Evolutionary conservation across 345 rosid species (phyloP).

Genomic region (Eucalyptus lansdowneana): DNA sequence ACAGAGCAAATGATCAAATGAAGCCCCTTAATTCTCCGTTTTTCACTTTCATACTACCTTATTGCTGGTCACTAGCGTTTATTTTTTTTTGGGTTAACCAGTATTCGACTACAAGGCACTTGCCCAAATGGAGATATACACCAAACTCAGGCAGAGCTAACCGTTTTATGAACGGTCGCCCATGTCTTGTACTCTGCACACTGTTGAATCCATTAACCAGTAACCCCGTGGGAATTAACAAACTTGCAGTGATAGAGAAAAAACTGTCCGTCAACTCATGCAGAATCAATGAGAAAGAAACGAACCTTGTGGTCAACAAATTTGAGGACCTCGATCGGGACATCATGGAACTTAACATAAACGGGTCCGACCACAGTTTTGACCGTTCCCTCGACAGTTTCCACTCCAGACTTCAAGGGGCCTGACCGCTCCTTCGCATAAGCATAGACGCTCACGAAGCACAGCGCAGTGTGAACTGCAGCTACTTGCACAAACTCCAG

Average conservation of each 20-base stretch:
- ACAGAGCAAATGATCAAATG: background rate
- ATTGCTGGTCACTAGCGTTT: background rate
- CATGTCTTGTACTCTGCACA: background rate
- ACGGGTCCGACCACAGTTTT: conserved; percentile 76
- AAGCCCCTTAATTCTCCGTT: background rate
- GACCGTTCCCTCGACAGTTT: conserved; percentile 72
- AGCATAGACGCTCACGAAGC: conserved; percentile 42
- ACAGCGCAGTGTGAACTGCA: conserved; percentile 35
- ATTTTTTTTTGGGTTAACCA: background rate
- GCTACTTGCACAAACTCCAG: conserved; percentile 78
- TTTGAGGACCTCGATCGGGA: conserved; percentile 55
- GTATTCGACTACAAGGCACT: background rate
- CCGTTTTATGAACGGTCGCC: background rate
- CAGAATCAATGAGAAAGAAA: background rate
- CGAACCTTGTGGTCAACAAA: conserved; percentile 73
- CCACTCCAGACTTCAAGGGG: conserved; percentile 73
- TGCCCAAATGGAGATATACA: background rate
- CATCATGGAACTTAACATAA: conserved; percentile 47
- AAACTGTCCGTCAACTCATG: no score
- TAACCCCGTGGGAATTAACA: background rate
- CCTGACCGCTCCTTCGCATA: conserved; percentile 77
- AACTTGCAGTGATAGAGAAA: background rate
- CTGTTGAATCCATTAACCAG: background rate
- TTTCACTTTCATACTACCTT: background rate
- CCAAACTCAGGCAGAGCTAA: background rate